Evolutionary conservation across 2,329 filamentous ascomycete species (phyloP).

Genomic region (Penicillium sp.): DNA sequence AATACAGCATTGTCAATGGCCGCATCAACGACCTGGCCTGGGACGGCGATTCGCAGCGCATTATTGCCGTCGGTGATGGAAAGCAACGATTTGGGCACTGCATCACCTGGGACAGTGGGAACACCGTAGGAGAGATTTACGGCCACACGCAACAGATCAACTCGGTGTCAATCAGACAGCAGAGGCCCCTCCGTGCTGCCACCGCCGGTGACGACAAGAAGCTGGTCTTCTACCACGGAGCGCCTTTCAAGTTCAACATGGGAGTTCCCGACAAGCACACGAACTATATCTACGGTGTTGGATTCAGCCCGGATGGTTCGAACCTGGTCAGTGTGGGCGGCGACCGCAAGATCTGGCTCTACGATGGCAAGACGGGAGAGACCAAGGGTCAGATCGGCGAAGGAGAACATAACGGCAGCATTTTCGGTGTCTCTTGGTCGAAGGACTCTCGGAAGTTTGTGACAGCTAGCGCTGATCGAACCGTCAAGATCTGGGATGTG

Average conservation of each 20-base stretch:
- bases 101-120: slow-evolving; percentile 92
- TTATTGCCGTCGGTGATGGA: slow-evolving; percentile 94
- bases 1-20: slow-evolving; percentile 91
- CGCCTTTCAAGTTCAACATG: slow-evolving; percentile 93
- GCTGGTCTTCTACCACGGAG: slow-evolving; percentile 88
- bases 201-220: slow-evolving; percentile 88
- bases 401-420: slow-evolving; percentile 85
- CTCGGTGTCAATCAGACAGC: slow-evolving; percentile 81
- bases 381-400: slow-evolving; percentile 65
- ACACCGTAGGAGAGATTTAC: slow-evolving; percentile 89
- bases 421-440: slow-evolving; percentile 89
- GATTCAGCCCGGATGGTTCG: slow-evolving; percentile 85
- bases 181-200: slow-evolving; percentile 84
- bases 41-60: slow-evolving; percentile 94
- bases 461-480: slow-evolving; percentile 91
- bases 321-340: slow-evolving; percentile 82
- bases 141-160: slow-evolving; percentile 92
- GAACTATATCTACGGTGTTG: slow-evolving; percentile 83
- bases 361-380: slow-evolving; percentile 94
- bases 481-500: slow-evolving; percentile 89
- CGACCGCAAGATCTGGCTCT: slow-evolving; percentile 90
- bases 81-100: slow-evolving; percentile 91
- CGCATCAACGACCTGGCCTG: slow-evolving; percentile 95
- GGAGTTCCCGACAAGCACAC: slow-evolving; percentile 76
- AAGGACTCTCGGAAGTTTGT: slow-evolving; percentile 81